phyloP scores from a whole-genome alignment of 139 green algal species.

The Eudorina sp. region DNA sequence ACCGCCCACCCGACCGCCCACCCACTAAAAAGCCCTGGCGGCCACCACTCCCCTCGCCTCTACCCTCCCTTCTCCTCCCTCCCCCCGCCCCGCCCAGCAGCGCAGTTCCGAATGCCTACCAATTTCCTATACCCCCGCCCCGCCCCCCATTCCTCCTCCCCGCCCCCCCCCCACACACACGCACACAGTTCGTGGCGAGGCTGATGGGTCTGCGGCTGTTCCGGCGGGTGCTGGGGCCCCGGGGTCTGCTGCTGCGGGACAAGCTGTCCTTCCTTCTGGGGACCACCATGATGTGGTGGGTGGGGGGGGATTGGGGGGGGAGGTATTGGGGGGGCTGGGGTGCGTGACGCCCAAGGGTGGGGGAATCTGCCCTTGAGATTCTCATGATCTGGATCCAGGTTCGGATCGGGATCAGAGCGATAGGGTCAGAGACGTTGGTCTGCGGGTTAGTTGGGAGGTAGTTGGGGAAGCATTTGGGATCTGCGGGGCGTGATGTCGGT shows the following conservation, averaged over 20 bases:
- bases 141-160: neutral
- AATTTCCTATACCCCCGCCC: neutral
- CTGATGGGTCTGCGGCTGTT: slow-evolving; percentile 41
- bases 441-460: no score
- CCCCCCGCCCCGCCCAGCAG: neutral
- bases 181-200: neutral
- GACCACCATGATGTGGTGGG: slow-evolving; percentile 59
- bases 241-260: slow-evolving; percentile 66
- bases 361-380: no score
- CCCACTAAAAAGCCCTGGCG: no score
- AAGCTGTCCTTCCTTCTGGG: slow-evolving; percentile 73
- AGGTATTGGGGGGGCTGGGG: neutral
- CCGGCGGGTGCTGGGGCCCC: slow-evolving; percentile 48
- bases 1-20: no score
- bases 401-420: no score
- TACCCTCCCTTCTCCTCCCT: neutral
- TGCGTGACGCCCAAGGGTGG: no score
- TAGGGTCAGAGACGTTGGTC: no score
- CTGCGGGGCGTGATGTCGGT: no score
- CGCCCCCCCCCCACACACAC: neutral
- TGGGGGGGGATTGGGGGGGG: neutral
- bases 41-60: neutral
- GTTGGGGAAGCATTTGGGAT: no score
- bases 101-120: no score
- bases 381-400: no score